Percentiles rank a stretch among this genome's conserved stretches.
phyloP scores from a whole-genome alignment of 257 asterid species.

The Buddleja alternifolia region DNA sequence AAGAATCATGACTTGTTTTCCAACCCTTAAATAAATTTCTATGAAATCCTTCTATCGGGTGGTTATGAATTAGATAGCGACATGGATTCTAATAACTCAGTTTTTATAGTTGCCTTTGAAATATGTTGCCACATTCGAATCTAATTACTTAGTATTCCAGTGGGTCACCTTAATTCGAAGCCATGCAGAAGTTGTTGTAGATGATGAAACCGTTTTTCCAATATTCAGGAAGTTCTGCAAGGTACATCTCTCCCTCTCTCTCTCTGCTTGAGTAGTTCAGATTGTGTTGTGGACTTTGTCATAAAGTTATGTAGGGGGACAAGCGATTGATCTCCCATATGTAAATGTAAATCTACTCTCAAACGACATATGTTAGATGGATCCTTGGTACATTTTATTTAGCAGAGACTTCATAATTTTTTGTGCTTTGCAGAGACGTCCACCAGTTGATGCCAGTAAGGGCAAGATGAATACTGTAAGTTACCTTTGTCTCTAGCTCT shows the following conservation, averaged over 20 bases:
- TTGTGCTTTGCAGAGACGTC: slow-evolving; percentile 72
- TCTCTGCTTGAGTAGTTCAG: not conserved
- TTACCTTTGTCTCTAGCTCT: slow-evolving; percentile 26
- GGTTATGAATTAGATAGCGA: not conserved
- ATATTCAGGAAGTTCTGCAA: slow-evolving; percentile 79
- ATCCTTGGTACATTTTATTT: not conserved
- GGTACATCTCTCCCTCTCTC: slow-evolving; percentile 43
- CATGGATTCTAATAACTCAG: not conserved
- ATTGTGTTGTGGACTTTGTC: not conserved
- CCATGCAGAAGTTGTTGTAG: slow-evolving; percentile 79
- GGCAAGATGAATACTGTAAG: slow-evolving; percentile 81
- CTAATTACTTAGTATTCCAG: slow-evolving; percentile 48
- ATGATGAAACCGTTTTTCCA: slow-evolving; percentile 69
- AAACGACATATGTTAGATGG: not conserved
- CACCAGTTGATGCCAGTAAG: slow-evolving; percentile 55
- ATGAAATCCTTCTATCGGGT: not conserved
- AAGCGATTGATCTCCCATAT: not conserved
- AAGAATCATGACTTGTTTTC: slow-evolving; percentile 15
- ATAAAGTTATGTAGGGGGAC: no score
- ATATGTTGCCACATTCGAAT: slow-evolving; percentile 1
- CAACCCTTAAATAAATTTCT: slow-evolving; percentile 2
- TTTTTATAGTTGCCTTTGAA: slow-evolving; percentile 10
- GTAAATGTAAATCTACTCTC: not conserved
- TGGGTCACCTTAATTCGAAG: slow-evolving; percentile 86
- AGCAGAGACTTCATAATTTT: slow-evolving; percentile 13